Base-by-base conservation (phyloP, 768 basidiomycete genomes). In the Pleurotus tuoliensis region DNA sequence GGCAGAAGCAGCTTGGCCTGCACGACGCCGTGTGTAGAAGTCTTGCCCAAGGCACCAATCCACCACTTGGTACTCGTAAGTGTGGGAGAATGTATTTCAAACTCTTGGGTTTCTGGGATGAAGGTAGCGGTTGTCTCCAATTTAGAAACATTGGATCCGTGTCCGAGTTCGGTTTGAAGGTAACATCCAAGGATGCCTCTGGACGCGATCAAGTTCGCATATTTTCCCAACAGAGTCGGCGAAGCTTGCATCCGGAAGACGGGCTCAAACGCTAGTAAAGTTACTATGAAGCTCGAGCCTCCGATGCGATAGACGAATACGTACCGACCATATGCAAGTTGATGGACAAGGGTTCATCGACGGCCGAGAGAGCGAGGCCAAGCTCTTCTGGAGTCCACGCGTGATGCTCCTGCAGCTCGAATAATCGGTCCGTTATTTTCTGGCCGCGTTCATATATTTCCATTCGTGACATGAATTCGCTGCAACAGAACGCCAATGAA, bases 31-130 rank as follows among this genome's bases (percentile, higher is more conserved):
- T 90, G 88, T 0, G 88, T 90, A 0, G 89, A 82, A 0, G 84
- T 86, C 70, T 83, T 85, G 0, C 83, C 89, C 12, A 88, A 71
- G 4, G 76, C 85, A 6, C 90, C 89, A 54, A 88, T 81, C 90
- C 90, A 92, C 88, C 89, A 92, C 66, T 92, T 92, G 59, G 75
- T 82, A 58, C 86, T 87, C 1, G 88, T 88, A 20, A 90, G 62
- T 0, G 84, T 84, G 0, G 90, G 90, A 1, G 88, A 87, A 63
- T 92, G 78, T 38, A 92, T 82, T 41, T 88, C 86, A 60, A 92
- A 91, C 64, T 88, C 84, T 53, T 78, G 67, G 0, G 81, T 79
- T 27, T 81, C 79, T 0, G 82, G 83, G n/a, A 87, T 70, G 68
- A 83, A 92, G 0, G 86, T 89, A 3, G 88, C 88, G 0, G 87